A percentile compares a stretch with the other conserved stretches of the same genome.
Evolutionary conservation across 1,139 yeast genomes (phyloP).

Genomic region (Saccharomycopsis hybrid): DNA sequence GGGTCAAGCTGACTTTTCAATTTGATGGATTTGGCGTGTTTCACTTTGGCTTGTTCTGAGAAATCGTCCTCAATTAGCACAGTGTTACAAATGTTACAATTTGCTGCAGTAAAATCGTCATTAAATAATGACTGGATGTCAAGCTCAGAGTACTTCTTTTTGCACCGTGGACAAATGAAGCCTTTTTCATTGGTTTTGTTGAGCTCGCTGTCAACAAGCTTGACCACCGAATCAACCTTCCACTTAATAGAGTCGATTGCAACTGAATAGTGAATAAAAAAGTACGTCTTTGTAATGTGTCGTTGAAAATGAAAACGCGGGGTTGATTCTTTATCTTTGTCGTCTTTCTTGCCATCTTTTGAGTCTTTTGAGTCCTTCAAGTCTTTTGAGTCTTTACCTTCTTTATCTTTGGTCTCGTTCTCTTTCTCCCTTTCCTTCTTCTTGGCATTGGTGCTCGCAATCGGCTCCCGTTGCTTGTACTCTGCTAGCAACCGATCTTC

Average conservation of each 20-base stretch:
- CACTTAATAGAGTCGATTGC: slow-evolving; percentile 95
- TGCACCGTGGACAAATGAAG: slow-evolving; percentile 82
- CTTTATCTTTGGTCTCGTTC: slow-evolving; percentile 1
- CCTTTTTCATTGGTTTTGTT: slow-evolving; percentile 88
- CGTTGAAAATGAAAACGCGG: slow-evolving; percentile 30
- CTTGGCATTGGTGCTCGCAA: not conserved
- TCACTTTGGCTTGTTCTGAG: slow-evolving; percentile 70
- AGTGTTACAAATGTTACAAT: slow-evolving; percentile 80
- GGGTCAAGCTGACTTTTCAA: slow-evolving; percentile 90
- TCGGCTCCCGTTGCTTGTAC: slow-evolving; percentile 54
- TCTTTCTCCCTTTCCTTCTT: slow-evolving; percentile 1
- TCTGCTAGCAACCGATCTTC: slow-evolving; percentile 70
- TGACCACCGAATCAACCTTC: slow-evolving; percentile 88
- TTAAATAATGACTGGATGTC: slow-evolving; percentile 82
- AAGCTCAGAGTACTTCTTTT: slow-evolving; percentile 70
- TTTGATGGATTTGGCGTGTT: slow-evolving; percentile 76
- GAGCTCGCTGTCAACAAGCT: slow-evolving; percentile 71
- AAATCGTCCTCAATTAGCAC: slow-evolving; percentile 82
- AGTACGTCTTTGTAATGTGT: slow-evolving; percentile 69
- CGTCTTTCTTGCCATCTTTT: not conserved
- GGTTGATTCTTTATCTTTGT: not conserved
- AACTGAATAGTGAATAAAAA: slow-evolving; percentile 82
- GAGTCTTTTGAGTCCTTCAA: not conserved
- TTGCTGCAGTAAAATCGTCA: slow-evolving; percentile 72
- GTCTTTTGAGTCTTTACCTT: not conserved